Evolutionary conservation across 2,329 filamentous ascomycete genomes (phyloP).

Genomic region (Alternaria hordeiaustralica): DNA sequence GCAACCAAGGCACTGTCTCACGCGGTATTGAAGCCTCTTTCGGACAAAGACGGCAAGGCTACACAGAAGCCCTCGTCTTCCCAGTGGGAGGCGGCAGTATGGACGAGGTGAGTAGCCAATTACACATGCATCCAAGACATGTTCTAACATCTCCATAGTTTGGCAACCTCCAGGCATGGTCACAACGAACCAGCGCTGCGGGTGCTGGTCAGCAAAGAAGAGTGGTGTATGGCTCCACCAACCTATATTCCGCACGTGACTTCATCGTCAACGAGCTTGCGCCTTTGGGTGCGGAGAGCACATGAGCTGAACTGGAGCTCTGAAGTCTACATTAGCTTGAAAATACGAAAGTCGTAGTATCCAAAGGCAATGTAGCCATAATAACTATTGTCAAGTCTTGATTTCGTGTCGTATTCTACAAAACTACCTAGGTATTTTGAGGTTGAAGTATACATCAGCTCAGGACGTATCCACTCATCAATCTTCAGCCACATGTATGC

Average conservation of each 20-base stretch:
- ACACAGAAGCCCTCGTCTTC: conserved; percentile 91
- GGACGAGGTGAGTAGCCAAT: conserved; percentile 83
- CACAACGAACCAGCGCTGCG: conserved; percentile 72
- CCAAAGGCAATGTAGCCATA: neutral
- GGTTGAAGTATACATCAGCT: neutral
- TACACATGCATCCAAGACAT: neutral
- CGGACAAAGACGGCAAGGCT: conserved; percentile 87
- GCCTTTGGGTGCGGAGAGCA: conserved; percentile 61
- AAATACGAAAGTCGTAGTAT: no score
- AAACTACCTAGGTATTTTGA: neutral
- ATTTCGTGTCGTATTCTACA: neutral
- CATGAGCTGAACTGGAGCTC: conserved; percentile 17
- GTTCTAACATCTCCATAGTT: neutral
- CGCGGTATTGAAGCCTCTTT: conserved; percentile 81
- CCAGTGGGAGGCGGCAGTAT: conserved; percentile 93
- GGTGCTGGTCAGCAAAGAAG: conserved; percentile 70
- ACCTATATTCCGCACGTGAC: conserved; percentile 67
- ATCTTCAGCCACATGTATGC: neutral
- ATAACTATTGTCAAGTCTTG: neutral
- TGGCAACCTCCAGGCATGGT: conserved; percentile 93
- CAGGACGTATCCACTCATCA: neutral
- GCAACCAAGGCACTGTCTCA: conserved; percentile 49
- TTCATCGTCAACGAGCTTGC: conserved; percentile 65
- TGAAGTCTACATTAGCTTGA: neutral
- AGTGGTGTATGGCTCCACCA: conserved; percentile 94